A percentile compares a stretch with the other conserved stretches of the same genome.
phyloP scores from a whole-genome alignment of 1,139 yeast species.

The Debaryomyces udenii region DNA sequence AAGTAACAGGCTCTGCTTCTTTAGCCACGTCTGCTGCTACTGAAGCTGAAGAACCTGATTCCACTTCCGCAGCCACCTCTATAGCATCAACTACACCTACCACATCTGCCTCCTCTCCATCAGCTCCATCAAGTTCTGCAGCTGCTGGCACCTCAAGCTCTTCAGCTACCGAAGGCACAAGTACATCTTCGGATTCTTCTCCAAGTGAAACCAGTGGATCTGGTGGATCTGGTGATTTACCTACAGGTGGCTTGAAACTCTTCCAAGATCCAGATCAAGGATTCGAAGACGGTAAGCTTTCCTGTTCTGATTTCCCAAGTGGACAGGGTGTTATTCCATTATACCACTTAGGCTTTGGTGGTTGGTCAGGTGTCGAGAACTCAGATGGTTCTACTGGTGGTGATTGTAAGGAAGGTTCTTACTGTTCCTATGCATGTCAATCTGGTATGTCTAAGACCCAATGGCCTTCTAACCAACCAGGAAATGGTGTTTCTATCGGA shows the following conservation, averaged over 20 bases:
- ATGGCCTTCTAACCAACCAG: conserved; percentile 77
- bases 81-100: conserved; percentile 17
- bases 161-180: conserved; percentile 15
- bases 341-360: conserved; percentile 61
- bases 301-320: conserved; percentile 63
- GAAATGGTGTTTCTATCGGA: conserved; percentile 77
- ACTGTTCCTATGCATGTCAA: conserved; percentile 86
- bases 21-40: conserved; percentile 14
- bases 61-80: conserved; percentile 16
- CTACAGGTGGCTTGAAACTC: conserved; percentile 58
- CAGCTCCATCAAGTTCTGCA: conserved; percentile 7
- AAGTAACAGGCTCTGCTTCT: conserved; percentile 22
- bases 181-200: conserved; percentile 17
- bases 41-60: conserved; percentile 9
- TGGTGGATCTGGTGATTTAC: conserved; percentile 31
- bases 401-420: conserved; percentile 69
- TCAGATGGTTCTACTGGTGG: conserved; percentile 66
- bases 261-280: conserved; percentile 54
- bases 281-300: conserved; percentile 65
- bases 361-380: conserved; percentile 74
- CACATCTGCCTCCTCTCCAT: conserved; percentile 11
- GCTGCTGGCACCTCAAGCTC: conserved; percentile 11
- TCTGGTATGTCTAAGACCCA: conserved; percentile 91
- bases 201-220: conserved; percentile 18
- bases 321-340: conserved; percentile 76